Evolutionary conservation across 441 rosid species (phyloP), one percentile per base, ranked within the genome.

Genomic region (Erysimum pusillum): DNA sequence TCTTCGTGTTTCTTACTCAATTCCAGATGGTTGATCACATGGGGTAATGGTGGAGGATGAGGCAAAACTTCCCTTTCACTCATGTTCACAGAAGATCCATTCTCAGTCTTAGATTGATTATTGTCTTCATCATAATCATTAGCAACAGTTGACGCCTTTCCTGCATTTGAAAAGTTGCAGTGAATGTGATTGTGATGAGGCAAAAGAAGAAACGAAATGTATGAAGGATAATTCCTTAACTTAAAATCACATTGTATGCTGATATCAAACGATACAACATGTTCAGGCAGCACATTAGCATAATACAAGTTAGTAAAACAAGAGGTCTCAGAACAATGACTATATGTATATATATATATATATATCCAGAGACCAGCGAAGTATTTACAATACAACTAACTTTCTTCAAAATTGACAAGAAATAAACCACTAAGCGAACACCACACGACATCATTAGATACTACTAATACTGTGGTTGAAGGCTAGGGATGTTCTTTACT

Each of bases 31-130:
- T 75, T 80, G 74, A 80, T 88, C 75, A 36, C 83, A 14, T 88
- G 85, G 71, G 84, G 96, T 15, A 90, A 89, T 10, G 99, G 98
- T 4, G 98, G 97, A 34, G 98, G 94, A 1, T 87, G 94, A 15
- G 91, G 93, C 75, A 86, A 11, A 64, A 79, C 73, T 77, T 90
- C 91, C 67, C 59, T 87, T 59, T 86, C 96, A 76, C 74, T 76
- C 61, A 65, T 81, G 57, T 64, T 75, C 53, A 74, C 83, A 28
- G 82, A 67, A 14, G 83, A 36, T 41, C 65, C 85, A 65, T 79
- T 85, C 76, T 79, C 86, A 69, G 74, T 75, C 80, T 83, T 90
- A 42, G 85, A 75, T 70, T 81, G 80, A 76, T 81, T 88, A 56
- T 76, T 85, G 67, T 89, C 94, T 57, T 86, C 97, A 67, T 86